Base-by-base conservation (phyloP, 495 filamentous ascomycete species). In the Symbiotaphrina buchneri region DNA sequence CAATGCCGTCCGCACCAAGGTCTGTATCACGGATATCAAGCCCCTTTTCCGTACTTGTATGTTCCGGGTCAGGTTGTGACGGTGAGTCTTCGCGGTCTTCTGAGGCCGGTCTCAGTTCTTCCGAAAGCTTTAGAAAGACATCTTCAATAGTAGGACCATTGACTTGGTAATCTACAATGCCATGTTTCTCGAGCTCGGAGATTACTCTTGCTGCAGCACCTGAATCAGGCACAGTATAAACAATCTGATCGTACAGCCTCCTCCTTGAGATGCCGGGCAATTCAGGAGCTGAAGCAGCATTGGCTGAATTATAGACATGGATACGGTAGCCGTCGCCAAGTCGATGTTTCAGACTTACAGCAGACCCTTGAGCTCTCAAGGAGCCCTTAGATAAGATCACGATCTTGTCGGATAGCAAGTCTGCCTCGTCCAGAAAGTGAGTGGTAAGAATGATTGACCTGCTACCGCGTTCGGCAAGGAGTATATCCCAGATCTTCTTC, bases 401-500 rank as follows among this genome's bases (percentile, higher is more conserved):
- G 30, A 83, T 81, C 25, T 77, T 65, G 41, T 83, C 76, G 0
- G 75, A 71, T 4, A 83, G 53, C 6, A 82, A 46, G 41, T 80
- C 75, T 0, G 75, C 77, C 46, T 83, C 76, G 41, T 82, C 76
- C 14, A 83, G 53, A 42, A 81, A 83, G 39, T 83, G 82, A 0
- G 82, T 91, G 1, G 82, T 91, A 30, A 91, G 51, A 17, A 92
- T 66, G 30, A 85, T 76, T 0, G 81, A 82, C 30, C 81, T 54
- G 16, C 54, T 56, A 3, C 82, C 79, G 38, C 82, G 62, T 41
- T 81, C 81, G 1, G 70, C 73, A 3, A 90, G 54, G 11, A 92
- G 49, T 32, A 92, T 92, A 39, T 85, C 75, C 82, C 82, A 92
- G 32, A 91, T 74, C 48, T 83, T 91, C 6, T 79, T 53, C 10